Percentiles rank a stretch among this genome's conserved stretches.
phyloP scores from a whole-genome alignment of 2,329 filamentous ascomycete genomes.

The Phialophora verrucosa region DNA sequence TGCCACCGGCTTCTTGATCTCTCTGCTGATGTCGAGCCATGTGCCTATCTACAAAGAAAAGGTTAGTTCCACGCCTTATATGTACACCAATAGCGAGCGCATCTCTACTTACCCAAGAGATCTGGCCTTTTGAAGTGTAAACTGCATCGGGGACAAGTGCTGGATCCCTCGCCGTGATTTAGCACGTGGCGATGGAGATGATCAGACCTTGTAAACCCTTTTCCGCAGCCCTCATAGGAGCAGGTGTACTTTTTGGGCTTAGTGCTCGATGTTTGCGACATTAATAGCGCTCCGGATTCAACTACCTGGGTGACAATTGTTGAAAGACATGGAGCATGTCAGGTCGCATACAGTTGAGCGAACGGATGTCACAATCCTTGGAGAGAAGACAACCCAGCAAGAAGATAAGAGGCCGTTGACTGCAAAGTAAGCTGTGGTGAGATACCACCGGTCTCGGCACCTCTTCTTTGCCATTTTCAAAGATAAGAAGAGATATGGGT shows the following conservation, averaged over 20 bases:
- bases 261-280: slow-evolving; percentile 3
- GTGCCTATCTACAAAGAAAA: slow-evolving; percentile 55
- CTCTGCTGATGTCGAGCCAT: slow-evolving; percentile 59
- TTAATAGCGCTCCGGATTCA: background rate
- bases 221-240: slow-evolving; percentile 50
- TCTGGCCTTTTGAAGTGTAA: slow-evolving; percentile 67
- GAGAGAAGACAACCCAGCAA: too few relatives aligned
- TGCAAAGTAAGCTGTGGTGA: too few relatives aligned
- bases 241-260: slow-evolving; percentile 25
- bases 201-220: slow-evolving; percentile 63
- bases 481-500: too few relatives aligned
- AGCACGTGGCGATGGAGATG: slow-evolving; percentile 61
- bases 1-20: slow-evolving; percentile 58
- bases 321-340: too few relatives aligned
- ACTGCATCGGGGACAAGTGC: slow-evolving; percentile 64
- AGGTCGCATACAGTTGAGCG: too few relatives aligned
- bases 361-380: too few relatives aligned
- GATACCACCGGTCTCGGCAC: too few relatives aligned
- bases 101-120: slow-evolving; percentile 54
- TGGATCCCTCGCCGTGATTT: slow-evolving; percentile 60
- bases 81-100: too few relatives aligned
- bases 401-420: too few relatives aligned
- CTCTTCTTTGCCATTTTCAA: too few relatives aligned
- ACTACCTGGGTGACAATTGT: too few relatives aligned
- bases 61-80: too few relatives aligned